phyloP scores from a whole-genome alignment of 108 stramenopile species.

The Cyclotella baltica region DNA sequence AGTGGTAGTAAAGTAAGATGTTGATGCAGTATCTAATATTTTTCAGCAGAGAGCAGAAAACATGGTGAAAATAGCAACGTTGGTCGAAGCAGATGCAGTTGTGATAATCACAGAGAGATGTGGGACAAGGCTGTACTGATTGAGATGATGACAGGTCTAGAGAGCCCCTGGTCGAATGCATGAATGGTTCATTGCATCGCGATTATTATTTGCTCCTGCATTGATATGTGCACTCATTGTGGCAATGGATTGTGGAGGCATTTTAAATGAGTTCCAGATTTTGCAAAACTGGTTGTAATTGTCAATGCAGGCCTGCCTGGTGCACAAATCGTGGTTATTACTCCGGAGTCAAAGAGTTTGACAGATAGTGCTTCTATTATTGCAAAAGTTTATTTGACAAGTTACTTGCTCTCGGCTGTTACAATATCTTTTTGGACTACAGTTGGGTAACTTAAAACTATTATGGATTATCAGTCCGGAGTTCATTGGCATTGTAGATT shows the following conservation, averaged over 20 bases:
- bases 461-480: too few species aligned
- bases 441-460: slow-evolving; percentile 63
- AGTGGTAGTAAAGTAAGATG: too few species aligned
- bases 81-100: slow-evolving; percentile 26
- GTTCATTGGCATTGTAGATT: too few species aligned
- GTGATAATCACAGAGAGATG: too few species aligned
- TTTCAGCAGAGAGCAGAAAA: too few species aligned
- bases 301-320: slow-evolving; percentile 72
- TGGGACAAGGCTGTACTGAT: too few species aligned
- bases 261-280: slow-evolving; percentile 54
- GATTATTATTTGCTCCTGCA: slow-evolving; percentile 68
- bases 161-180: too few species aligned
- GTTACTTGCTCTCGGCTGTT: slow-evolving; percentile 68
- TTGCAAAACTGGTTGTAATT: slow-evolving; percentile 72
- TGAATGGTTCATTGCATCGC: slow-evolving; percentile 66
- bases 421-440: slow-evolving; percentile 79
- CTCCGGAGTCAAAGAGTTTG: slow-evolving; percentile 64
- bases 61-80: too few species aligned
- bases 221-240: slow-evolving; percentile 60
- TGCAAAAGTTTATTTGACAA: slow-evolving; percentile 67
- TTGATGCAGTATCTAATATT: too few species aligned
- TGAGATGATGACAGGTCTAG: too few species aligned
- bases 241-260: slow-evolving; percentile 65
- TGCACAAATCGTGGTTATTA: slow-evolving; percentile 68
- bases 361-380: slow-evolving; percentile 69